These are phyloP conservation scores for Colletotrichum godetiae DNA, from an alignment of 2,329 filamentous ascomycete genomes.

Conservation along the genomic window DNA sequence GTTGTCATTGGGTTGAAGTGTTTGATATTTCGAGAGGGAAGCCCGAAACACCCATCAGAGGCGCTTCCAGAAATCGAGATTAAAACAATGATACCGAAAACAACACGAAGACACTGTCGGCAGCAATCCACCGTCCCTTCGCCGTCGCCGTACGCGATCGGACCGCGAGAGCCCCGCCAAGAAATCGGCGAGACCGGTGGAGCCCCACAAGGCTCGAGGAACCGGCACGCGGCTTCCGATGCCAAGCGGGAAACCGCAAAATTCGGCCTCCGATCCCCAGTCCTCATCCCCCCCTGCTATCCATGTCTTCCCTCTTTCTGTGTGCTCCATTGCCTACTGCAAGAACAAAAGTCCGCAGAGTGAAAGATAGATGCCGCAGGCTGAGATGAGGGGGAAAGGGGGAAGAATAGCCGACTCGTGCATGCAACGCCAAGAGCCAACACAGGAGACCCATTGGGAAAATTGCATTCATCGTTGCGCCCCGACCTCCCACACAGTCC, in stretches of 20 bases:
- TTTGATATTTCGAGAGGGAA: background rate
- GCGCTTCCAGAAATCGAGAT: background rate
- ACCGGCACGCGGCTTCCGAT: slow-evolving; percentile 6
- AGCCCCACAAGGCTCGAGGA: background rate
- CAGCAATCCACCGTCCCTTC: background rate
- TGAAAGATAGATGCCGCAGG: background rate
- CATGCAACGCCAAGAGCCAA: background rate
- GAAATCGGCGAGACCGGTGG: background rate
- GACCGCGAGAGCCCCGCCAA: slow-evolving; percentile 20
- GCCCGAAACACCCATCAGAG: background rate
- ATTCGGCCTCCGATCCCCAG: background rate
- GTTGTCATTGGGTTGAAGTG: background rate
- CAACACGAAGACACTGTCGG: background rate
- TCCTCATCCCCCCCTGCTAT: background rate
- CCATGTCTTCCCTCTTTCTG: background rate
- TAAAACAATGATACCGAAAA: background rate
- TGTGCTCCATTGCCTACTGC: background rate
- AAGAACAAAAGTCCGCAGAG: background rate
- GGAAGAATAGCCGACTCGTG: background rate
- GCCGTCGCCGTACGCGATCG: slow-evolving; percentile 19
- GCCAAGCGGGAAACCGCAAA: slow-evolving; percentile 21
- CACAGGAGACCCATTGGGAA: background rate
- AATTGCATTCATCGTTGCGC: background rate
- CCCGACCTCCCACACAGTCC: background rate
- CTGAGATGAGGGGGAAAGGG: background rate